Conservation (phyloP, 768 basidiomycete genomes). For the Dioszegia aurantiaca region DNA sequence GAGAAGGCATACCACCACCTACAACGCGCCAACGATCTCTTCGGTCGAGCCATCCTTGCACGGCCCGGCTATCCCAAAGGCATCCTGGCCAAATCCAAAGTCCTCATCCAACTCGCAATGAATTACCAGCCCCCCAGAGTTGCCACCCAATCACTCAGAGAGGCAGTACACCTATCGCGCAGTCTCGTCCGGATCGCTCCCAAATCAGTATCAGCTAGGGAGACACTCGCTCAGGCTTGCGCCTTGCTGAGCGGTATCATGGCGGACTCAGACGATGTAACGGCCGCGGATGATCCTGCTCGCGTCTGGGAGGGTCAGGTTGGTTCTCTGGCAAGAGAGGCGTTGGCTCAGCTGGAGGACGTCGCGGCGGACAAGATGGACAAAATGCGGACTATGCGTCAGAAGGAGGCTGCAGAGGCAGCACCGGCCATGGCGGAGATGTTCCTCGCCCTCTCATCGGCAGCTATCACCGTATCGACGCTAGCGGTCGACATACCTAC, state of each 20-base stretch:
- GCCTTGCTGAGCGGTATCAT: slow-evolving; percentile 35
- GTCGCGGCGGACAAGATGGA: slow-evolving; percentile 45
- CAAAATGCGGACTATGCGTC: slow-evolving; percentile 25
- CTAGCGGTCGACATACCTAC: slow-evolving; percentile 30
- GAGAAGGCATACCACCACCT: slow-evolving; percentile 51
- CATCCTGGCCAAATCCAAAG: slow-evolving; percentile 39
- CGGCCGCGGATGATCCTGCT: slow-evolving; percentile 23
- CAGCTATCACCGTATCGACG: slow-evolving; percentile 38
- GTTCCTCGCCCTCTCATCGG: slow-evolving; percentile 39
- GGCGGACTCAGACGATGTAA: slow-evolving; percentile 36
- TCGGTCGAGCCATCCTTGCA: slow-evolving; percentile 32
- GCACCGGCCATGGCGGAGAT: slow-evolving; percentile 43
- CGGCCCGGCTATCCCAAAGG: slow-evolving; percentile 35
- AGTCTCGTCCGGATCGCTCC: slow-evolving; percentile 37
- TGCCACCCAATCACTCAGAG: slow-evolving; percentile 33
- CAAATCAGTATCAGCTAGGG: slow-evolving; percentile 32
- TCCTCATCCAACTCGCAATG: slow-evolving; percentile 42
- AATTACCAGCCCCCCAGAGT: slow-evolving; percentile 41
- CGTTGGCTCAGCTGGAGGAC: slow-evolving; percentile 41
- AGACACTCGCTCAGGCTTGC: slow-evolving; percentile 41
- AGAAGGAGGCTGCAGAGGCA: slow-evolving; percentile 26
- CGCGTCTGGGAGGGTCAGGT: slow-evolving; percentile 43
- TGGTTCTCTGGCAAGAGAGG: slow-evolving; percentile 42
- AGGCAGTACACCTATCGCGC: slow-evolving; percentile 30
- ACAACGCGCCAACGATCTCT: slow-evolving; percentile 45